A percentile compares a stretch with the other conserved stretches of the same genome.
Conservation (phyloP, 805 yeast genomes). For the Isabelozyma heimii region DNA sequence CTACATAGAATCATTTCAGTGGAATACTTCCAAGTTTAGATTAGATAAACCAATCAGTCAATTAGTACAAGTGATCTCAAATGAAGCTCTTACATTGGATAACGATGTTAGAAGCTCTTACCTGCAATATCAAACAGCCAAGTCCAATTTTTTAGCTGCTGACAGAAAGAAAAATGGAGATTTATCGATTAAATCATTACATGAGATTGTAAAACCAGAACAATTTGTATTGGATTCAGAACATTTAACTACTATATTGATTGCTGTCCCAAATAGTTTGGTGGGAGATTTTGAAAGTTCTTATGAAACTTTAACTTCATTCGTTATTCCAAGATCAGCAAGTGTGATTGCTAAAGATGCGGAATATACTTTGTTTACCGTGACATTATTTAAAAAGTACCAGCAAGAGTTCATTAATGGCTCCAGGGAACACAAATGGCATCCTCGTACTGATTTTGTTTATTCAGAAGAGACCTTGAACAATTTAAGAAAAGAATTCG, state of each 20-base stretch:
- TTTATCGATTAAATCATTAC: slow-evolving; percentile 84
- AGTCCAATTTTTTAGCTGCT: slow-evolving; percentile 78
- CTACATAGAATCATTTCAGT: slow-evolving; percentile 71
- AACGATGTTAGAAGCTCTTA: slow-evolving; percentile 77
- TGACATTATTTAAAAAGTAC: slow-evolving; percentile 82
- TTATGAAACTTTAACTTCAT: slow-evolving; percentile 74
- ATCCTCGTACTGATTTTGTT: slow-evolving; percentile 82
- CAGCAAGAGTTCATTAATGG: slow-evolving; percentile 65
- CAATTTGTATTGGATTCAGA: slow-evolving; percentile 86
- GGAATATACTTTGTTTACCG: slow-evolving; percentile 71
- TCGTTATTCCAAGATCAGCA: slow-evolving; percentile 94
- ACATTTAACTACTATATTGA: slow-evolving; percentile 76
- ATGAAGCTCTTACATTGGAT: slow-evolving; percentile 81
- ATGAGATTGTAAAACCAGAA: slow-evolving; percentile 78
- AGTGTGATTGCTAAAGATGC: slow-evolving; percentile 63
- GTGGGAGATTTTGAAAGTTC: slow-evolving; percentile 57
- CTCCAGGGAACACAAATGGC: slow-evolving; percentile 83
- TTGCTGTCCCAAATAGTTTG: slow-evolving; percentile 78
- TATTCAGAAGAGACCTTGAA: slow-evolving; percentile 77
- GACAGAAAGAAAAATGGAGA: slow-evolving; percentile 95
- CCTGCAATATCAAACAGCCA: slow-evolving; percentile 75
- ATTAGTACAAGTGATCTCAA: slow-evolving; percentile 63
- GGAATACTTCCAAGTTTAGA: slow-evolving; percentile 88
- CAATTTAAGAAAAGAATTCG: slow-evolving; percentile 74
- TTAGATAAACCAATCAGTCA: slow-evolving; percentile 80